These are phyloP conservation scores for Austropuccinia psidii DNA, from an alignment of 1,284 basidiomycete species.

Conservation along the genomic window DNA sequence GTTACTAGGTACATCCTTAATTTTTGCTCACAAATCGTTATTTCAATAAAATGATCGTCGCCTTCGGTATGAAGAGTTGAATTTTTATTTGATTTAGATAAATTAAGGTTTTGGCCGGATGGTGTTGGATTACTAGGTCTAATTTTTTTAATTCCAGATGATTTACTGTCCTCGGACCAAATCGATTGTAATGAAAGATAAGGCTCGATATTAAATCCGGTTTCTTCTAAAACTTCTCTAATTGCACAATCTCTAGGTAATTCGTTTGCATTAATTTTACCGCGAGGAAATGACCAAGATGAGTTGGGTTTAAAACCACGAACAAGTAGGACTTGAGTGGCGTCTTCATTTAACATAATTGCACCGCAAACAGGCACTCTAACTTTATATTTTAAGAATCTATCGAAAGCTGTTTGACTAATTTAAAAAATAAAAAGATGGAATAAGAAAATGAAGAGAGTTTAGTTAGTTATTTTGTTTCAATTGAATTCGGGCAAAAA, in stretches of 20 bases:
- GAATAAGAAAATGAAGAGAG: slow-evolving; percentile 65
- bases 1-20: slow-evolving; percentile 88
- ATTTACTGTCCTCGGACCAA: slow-evolving; percentile 27
- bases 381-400: slow-evolving; percentile 93
- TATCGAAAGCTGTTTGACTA: slow-evolving; percentile 40
- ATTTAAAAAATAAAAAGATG: slow-evolving; percentile 40
- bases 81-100: slow-evolving; percentile 24
- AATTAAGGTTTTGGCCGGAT: slow-evolving; percentile 18
- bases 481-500: not conserved
- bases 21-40: slow-evolving; percentile 72
- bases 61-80: slow-evolving; percentile 39
- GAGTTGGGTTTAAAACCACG: slow-evolving; percentile 96
- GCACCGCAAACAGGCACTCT: slow-evolving; percentile 98
- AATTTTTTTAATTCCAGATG: slow-evolving; percentile 28
- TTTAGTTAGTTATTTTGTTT: slow-evolving; percentile 47
- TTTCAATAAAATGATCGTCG: slow-evolving; percentile 62
- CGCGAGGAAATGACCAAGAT: slow-evolving; percentile 97
- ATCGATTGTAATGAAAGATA: slow-evolving; percentile 53
- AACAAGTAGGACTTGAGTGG: slow-evolving; percentile 71
- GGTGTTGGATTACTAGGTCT: slow-evolving; percentile 30
- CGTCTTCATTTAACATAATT: slow-evolving; percentile 68
- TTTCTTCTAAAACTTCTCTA: slow-evolving; percentile 89
- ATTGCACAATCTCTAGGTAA: slow-evolving; percentile 72
- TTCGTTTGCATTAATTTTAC: slow-evolving; percentile 96
- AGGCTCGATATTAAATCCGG: slow-evolving; percentile 73